A percentile compares a stretch with the other conserved stretches of the same genome.
These are phyloP conservation scores for Fonsecaea pedrosoi DNA, from an alignment of 2,329 filamentous ascomycete genomes.

Conservation along the genomic window DNA sequence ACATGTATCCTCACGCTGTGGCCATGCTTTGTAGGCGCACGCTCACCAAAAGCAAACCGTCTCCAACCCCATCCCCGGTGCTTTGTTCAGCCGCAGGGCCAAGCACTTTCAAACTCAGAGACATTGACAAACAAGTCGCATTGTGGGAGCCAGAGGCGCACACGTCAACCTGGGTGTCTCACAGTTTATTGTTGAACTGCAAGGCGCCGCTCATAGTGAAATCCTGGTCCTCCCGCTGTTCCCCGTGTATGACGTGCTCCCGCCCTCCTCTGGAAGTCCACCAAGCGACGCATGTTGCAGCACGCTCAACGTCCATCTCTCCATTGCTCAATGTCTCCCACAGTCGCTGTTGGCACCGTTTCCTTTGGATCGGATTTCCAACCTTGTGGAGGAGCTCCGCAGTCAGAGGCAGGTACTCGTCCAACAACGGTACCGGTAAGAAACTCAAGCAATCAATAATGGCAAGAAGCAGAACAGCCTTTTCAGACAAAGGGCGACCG, in stretches of 20 bases:
- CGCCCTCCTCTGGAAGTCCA: constrained; percentile 74
- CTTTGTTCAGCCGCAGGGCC: background rate
- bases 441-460: constrained; percentile 80
- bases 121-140: constrained; percentile 9
- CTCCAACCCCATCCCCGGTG: background rate
- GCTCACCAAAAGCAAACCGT: constrained; percentile 7
- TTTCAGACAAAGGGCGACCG: constrained; percentile 68
- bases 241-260: constrained; percentile 61
- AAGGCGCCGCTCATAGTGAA: constrained; percentile 65
- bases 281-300: constrained; percentile 80
- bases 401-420: constrained; percentile 79
- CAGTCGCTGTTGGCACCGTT: constrained; percentile 72
- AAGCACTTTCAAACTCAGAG: background rate
- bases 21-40: constrained; percentile 3
- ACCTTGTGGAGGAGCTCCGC: constrained; percentile 72
- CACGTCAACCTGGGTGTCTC: constrained; percentile 34
- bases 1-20: background rate
- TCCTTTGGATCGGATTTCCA: constrained; percentile 65
- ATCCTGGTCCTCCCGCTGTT: constrained; percentile 44
- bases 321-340: constrained; percentile 80
- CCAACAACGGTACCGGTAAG: constrained; percentile 71
- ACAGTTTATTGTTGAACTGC: constrained; percentile 58
- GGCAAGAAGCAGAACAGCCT: constrained; percentile 76
- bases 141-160: background rate
- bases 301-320: constrained; percentile 87